Evolutionary conservation across 225 moss, liverwort and hornwort genomes (phyloP), one percentile per base, ranked within the genome.

Genomic region (Thuidium tamariscinum): DNA sequence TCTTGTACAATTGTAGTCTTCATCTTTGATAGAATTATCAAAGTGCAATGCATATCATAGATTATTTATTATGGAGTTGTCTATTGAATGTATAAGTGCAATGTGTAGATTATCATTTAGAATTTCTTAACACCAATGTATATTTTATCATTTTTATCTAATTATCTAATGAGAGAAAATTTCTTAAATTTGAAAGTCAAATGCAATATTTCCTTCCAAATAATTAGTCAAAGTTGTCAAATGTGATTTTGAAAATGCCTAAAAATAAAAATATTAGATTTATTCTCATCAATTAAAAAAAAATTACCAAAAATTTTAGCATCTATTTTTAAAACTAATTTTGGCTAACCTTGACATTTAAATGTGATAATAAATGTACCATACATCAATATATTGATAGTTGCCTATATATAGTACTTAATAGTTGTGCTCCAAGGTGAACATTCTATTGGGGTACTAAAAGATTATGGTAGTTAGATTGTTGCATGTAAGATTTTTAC

Each of bases 181-280:
- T 29, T 71, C 0, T 70, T 27, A 9, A 27, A 42, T 44, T 0
- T 0, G 0, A 1, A 9, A 42, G 70, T 42, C 1, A 27, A 1
- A 25, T 42, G 8, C 13, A 42, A 14, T 0, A 26, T 27, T 42
- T 1, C 9, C 26, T 42, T 41, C 1, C 0, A 1, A 27, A 42
- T 42, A 27, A 27, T 27, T 42, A 16, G 16, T 42, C 42, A 16
- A 16, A 70, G 42, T 42, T 26, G 8, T 4, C 14, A 68, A 67
- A 63, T 63, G 63, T 34, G 17, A 63, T 34, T 34, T 9, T 16
- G 5, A 8, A 34, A 66, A 69, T 69, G 15, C 0, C 3, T 15
- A 26, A 25, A 69, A 25, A 37, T 41, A 41, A 1, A 68, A 25
- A 1, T n/a, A n/a, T n/a, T n/a, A n/a, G n/a, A n/a, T n/a, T n/a